phyloP scores from a whole-genome alignment of 805 yeast genomes.

The Cyberlindnera suaveolens region DNA sequence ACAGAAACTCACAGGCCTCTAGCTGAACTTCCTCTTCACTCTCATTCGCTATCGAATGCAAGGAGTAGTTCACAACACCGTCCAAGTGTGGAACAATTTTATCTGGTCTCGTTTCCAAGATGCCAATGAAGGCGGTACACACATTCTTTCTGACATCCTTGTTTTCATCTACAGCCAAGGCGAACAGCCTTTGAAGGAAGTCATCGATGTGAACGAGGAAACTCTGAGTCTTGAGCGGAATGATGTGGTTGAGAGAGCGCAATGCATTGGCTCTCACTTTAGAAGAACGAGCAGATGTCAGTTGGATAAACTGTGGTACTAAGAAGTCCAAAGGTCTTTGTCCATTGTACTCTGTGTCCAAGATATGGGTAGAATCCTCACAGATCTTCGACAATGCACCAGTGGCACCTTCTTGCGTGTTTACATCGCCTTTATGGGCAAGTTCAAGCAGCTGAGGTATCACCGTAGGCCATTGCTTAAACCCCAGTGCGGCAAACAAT shows the following conservation, averaged over 20 bases:
- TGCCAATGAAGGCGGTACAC: conserved; percentile 65
- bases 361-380: conserved; percentile 70
- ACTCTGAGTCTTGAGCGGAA: conserved; percentile 62
- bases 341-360: conserved; percentile 62
- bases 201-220: conserved; percentile 59
- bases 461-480: conserved; percentile 66
- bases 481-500: conserved; percentile 62
- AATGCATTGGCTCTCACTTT: conserved; percentile 57
- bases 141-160: conserved; percentile 63
- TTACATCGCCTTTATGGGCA: conserved; percentile 41
- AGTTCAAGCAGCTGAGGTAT: conserved; percentile 64
- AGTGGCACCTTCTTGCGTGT: conserved; percentile 60
- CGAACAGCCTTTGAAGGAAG: conserved; percentile 58
- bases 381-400: conserved; percentile 81
- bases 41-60: conserved; percentile 61
- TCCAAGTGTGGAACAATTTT: conserved; percentile 71
- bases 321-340: conserved; percentile 62
- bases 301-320: conserved; percentile 56
- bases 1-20: conserved; percentile 89
- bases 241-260: conserved; percentile 69
- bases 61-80: conserved; percentile 81
- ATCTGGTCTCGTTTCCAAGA: conserved; percentile 76
- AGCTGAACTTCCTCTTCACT: conserved; percentile 70
- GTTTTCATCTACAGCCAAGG: conserved; percentile 57
- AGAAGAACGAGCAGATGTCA: conserved; percentile 37